phyloP scores from a whole-genome alignment of 176 grass and related monocot species.

The Echinochloa phyllopogon region DNA sequence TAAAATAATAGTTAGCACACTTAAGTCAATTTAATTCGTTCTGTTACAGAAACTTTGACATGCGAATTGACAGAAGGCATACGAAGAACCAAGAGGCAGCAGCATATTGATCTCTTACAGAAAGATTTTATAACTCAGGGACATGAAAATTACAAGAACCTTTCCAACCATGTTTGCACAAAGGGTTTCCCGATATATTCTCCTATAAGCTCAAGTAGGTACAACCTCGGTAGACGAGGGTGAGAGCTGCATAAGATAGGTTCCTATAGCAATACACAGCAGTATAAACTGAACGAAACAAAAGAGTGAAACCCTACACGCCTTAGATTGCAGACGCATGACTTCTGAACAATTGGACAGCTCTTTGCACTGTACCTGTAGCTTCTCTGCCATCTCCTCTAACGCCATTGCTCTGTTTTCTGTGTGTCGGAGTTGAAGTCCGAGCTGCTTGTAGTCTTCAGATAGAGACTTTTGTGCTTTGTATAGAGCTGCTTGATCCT shows the following conservation, averaged over 20 bases:
- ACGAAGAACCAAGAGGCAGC: neutral
- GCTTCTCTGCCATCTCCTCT: conserved; percentile 55
- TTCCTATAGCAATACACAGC: conserved; percentile 52
- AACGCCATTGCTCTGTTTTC: conserved; percentile 50
- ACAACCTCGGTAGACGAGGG: conserved; percentile 53
- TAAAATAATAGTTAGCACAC: neutral
- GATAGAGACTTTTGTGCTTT: conserved; percentile 56
- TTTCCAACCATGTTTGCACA: conserved; percentile 30
- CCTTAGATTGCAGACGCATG: conserved; percentile 60
- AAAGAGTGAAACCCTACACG: conserved; percentile 53
- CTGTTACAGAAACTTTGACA: neutral
- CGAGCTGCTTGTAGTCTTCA: conserved; percentile 51
- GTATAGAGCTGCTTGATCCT: conserved; percentile 57
- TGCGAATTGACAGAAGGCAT: neutral
- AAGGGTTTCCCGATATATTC: neutral
- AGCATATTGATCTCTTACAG: conserved; percentile 24
- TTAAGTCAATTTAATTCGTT: neutral
- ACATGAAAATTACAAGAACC: conserved; percentile 24
- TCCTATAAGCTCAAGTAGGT: conserved; percentile 63
- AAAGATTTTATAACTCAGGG: conserved; percentile 21
- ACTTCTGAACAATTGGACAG: conserved; percentile 49
- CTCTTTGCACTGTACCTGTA: conserved; percentile 49
- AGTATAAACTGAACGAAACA: conserved; percentile 69
- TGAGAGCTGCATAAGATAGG: conserved; percentile 57
- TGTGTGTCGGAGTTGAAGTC: conserved; percentile 39